Percentiles rank a stretch among this genome's conserved stretches.
Evolutionary conservation across 495 filamentous ascomycete genomes (phyloP).

Genomic region (Haplographium delicatum): DNA sequence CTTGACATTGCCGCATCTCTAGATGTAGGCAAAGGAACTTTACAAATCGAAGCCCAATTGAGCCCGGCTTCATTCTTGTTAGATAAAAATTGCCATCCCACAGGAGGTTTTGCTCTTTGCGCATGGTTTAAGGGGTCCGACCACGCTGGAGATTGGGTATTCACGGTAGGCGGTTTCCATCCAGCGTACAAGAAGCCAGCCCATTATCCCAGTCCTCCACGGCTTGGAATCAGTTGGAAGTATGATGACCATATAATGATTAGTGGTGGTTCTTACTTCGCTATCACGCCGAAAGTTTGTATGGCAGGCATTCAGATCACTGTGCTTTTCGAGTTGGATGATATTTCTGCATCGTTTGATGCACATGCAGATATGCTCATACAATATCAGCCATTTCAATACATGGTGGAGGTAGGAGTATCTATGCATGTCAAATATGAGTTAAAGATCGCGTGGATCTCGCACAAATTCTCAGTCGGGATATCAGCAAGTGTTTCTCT

Average conservation of each 20-base stretch:
- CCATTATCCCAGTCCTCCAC: constrained; percentile 38
- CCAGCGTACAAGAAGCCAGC: constrained; percentile 30
- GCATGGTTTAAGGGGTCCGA: constrained; percentile 39
- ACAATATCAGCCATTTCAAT: neutral
- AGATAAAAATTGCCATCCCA: constrained; percentile 38
- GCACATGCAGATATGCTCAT: constrained; percentile 11
- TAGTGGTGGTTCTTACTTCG: constrained; percentile 43
- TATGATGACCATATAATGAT: constrained; percentile 31
- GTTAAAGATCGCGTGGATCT: too few species aligned
- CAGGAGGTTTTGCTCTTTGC: constrained; percentile 42
- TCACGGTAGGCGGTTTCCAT: constrained; percentile 46
- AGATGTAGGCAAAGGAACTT: constrained; percentile 32
- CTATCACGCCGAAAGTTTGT: constrained; percentile 43
- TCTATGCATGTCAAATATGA: neutral
- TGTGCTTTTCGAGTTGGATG: neutral
- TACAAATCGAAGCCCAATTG: constrained; percentile 39
- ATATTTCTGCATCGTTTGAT: neutral
- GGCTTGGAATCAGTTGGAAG: constrained; percentile 39
- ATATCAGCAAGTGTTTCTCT: too few species aligned
- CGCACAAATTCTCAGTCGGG: too few species aligned
- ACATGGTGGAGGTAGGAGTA: neutral
- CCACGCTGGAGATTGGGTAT: constrained; percentile 43
- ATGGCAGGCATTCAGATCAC: constrained; percentile 38
- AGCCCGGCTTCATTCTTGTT: constrained; percentile 29
- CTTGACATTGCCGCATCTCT: constrained; percentile 32